Base-by-base conservation (phyloP, 495 filamentous ascomycete species). In the Echria macrotheca region DNA sequence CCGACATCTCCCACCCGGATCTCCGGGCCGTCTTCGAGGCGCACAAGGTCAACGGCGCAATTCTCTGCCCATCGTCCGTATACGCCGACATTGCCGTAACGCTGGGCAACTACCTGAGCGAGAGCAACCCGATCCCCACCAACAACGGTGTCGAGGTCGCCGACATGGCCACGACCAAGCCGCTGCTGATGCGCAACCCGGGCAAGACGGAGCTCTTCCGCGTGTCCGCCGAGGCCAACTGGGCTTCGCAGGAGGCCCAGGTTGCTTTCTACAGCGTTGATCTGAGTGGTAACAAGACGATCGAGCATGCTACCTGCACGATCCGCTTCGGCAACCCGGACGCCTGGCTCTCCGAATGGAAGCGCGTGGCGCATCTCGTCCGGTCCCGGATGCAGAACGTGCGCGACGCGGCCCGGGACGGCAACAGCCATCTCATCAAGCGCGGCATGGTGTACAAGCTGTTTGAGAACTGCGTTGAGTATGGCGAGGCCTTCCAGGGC, bases 51-150 rank as follows among this genome's bases (percentile, higher is more conserved):
- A 88, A 91, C 56, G 82, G 81, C n/a, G 61, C 69, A 14, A 53
- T 61, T 1, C 63, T 79, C 9, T 77, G 71, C 32, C 73, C 75
- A 3, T 76, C 73, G 22, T 79, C 83, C 2, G 65, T 90, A 1
- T 89, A 88, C 51, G 85, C 80, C 21, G 87, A 91, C 62, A 87
- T 89, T 70, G 85, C 84, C 11, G 75, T 87, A 50, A 89, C 86
- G 0, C 65, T 88, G 32, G 81, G 74, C 50, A 77, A 89, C 22
- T 88, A 87, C 53, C 68, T 82, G 19, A 77, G 84, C 44, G 74
- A 79, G 48, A 69, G 79, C 31, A 62, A 79, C 43, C 73, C 76
- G 25, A 76, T 77, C 1, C 72, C 77, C 7, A 59, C 63, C 15
- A 69, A 76, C 51, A 69, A 73, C 28, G 76, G 72, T 4, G 71